Percentiles rank a stretch among this genome's conserved stretches.
Conservation (phyloP, 352 stramenopile genomes). For the Pythium sukuiense region DNA sequence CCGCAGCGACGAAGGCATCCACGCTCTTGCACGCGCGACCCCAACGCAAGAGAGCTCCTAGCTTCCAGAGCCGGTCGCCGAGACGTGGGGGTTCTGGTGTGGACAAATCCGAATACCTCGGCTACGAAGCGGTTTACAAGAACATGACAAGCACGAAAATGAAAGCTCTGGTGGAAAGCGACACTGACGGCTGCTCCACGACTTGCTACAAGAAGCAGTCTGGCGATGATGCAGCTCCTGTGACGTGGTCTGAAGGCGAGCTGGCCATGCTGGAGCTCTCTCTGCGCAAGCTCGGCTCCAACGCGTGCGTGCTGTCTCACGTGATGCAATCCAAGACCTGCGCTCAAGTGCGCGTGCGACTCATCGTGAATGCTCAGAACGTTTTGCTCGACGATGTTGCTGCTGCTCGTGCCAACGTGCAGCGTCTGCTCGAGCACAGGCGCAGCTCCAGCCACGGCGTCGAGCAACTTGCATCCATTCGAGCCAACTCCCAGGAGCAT, state of each 20-base stretch:
- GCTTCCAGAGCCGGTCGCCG: neutral
- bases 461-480: constrained; percentile 31
- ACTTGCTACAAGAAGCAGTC: constrained; percentile 10
- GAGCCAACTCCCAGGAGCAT: constrained; percentile 69
- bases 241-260: constrained; percentile 45
- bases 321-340: constrained; percentile 50
- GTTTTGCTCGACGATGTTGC: neutral
- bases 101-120: constrained; percentile 63
- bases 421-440: constrained; percentile 6
- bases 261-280: constrained; percentile 44
- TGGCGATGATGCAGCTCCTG: neutral
- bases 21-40: constrained; percentile 4
- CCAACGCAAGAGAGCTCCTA: constrained; percentile 1
- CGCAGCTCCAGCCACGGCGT: constrained; percentile 11
- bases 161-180: neutral
- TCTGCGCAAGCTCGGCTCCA: constrained; percentile 34
- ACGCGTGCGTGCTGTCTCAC: constrained; percentile 42
- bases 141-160: constrained; percentile 39
- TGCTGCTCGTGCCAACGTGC: constrained; percentile 12
- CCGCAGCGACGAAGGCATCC: constrained; percentile 21
- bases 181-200: constrained; percentile 7
- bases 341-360: constrained; percentile 33
- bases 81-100: constrained; percentile 28
- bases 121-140: constrained; percentile 47
- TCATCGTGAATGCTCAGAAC: neutral